Base-by-base conservation (phyloP, 768 basidiomycete species). In the Tylopilus plumbeoviolaceoides region DNA sequence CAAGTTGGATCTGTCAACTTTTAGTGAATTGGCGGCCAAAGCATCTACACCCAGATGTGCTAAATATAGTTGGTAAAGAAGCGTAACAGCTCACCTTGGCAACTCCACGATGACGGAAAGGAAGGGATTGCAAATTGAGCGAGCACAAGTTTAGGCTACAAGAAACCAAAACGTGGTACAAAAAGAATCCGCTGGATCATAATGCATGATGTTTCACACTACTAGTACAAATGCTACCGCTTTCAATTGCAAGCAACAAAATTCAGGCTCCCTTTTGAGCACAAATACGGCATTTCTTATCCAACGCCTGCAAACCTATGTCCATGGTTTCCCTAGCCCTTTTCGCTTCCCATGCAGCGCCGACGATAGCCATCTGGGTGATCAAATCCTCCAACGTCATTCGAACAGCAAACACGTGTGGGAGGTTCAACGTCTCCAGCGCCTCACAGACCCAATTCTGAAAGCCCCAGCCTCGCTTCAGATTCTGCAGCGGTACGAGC, bases 301-400 rank as follows among this genome's bases (percentile, higher is more conserved):
- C 18, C 44, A 31, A 20, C 20, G 15, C 20, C 18, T 17, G 20
- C 7, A 7, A 18, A 10, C 43, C 15, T 23, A 15, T 2, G 12
- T 12, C 44, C 25, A 33, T 4, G 0, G 30, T 23, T 45, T 7
- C 40, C 5, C 30, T 30, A 43, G 5, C 17, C 10, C 45, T 14
- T 21, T 23, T 23, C 21, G 1, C 11, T 11, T 51, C 45, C 56
- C 55, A 57, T 30, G 45, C 55, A 0, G n/a, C 18, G 15, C 25
- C 33, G 17, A 58, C 55, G 36, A 57, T 7, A 9, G 45, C 31
- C 58, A 59, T 59, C 36, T 59, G 58, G 5, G 18, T 31, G 17
- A 18, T 17, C 33, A 45, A 7, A 1, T 23, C 15, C 4, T 44
- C 36, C 21, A 50, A 18, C 45, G 40, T n/a, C 21, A 47, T 27